These are phyloP conservation scores for Kodamaea leandrae DNA, from an alignment of 805 yeast species.

Conservation along the genomic window DNA sequence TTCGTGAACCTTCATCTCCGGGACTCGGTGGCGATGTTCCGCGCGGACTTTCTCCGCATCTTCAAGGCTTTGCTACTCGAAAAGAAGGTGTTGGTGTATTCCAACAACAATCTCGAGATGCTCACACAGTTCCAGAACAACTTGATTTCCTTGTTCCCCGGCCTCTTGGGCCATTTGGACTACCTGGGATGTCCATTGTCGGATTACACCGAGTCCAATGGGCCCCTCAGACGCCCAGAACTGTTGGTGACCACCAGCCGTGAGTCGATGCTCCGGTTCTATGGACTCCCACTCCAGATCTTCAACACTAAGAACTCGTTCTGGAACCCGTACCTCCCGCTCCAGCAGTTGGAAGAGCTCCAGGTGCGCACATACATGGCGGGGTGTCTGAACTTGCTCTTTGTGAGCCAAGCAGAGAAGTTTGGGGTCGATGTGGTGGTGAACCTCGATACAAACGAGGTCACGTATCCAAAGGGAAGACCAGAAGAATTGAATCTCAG, in stretches of 20 bases:
- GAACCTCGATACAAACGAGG: constrained; percentile 59
- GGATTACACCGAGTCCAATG: constrained; percentile 49
- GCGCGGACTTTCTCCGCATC: constrained; percentile 57
- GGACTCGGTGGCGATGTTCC: constrained; percentile 58
- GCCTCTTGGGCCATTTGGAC: constrained; percentile 65
- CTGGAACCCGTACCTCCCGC: constrained; percentile 90
- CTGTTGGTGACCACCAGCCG: constrained; percentile 77
- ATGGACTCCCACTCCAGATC: constrained; percentile 84
- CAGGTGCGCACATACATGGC: constrained; percentile 61
- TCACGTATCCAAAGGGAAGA: constrained; percentile 39
- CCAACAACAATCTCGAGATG: constrained; percentile 69
- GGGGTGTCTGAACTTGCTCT: constrained; percentile 85
- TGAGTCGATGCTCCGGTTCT: constrained; percentile 67
- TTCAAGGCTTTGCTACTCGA: constrained; percentile 80
- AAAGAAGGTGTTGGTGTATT: constrained; percentile 68
- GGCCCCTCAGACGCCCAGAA: constrained; percentile 53
- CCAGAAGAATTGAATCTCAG: constrained; percentile 33
- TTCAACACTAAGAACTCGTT: constrained; percentile 80
- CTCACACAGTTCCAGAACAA: constrained; percentile 83
- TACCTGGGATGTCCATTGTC: constrained; percentile 79
- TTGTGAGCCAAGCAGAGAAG: constrained; percentile 59
- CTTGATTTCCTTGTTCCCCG: constrained; percentile 79
- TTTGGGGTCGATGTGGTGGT: constrained; percentile 69
- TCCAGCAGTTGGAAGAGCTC: constrained; percentile 84
- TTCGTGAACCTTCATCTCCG: constrained; percentile 70